phyloP scores from a whole-genome alignment of 2,329 filamentous ascomycete species.

The Aureobasidium musti region DNA sequence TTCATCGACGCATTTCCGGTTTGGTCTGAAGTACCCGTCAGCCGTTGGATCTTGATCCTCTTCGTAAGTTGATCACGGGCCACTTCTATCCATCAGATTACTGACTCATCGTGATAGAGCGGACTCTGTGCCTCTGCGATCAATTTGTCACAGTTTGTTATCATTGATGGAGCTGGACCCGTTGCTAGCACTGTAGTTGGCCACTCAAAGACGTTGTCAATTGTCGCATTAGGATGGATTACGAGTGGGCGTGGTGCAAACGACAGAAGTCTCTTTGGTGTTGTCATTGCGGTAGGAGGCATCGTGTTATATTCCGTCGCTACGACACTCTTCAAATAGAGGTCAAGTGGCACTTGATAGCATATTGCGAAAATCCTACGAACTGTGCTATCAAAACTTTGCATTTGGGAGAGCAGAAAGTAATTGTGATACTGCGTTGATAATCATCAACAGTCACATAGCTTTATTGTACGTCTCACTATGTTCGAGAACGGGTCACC shows the following conservation, averaged over 20 bases:
- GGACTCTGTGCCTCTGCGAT: constrained; percentile 66
- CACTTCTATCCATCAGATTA: not conserved
- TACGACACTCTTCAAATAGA: constrained; percentile 11
- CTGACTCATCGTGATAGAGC: constrained; percentile 49
- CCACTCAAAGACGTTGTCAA: constrained; percentile 41
- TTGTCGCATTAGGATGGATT: constrained; percentile 40
- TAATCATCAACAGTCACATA: not conserved
- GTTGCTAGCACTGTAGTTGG: constrained; percentile 42
- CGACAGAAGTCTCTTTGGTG: constrained; percentile 38
- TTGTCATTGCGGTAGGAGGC: constrained; percentile 39
- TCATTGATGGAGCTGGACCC: constrained; percentile 41
- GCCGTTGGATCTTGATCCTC: constrained; percentile 51
- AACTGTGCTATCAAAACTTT: not conserved
- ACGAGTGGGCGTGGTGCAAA: constrained; percentile 34
- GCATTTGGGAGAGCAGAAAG: not conserved
- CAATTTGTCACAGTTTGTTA: constrained; percentile 50
- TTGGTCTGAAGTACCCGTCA: constrained; percentile 53
- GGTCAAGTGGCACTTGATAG: not conserved
- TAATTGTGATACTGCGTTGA: not conserved
- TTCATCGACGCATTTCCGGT: constrained; percentile 64
- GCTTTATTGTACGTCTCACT: not conserved
- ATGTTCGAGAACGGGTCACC: not conserved
- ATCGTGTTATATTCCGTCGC: constrained; percentile 36
- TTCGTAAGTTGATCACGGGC: constrained; percentile 51
- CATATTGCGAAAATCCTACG: not conserved